phyloP scores from a whole-genome alignment of 2,329 filamentous ascomycete species.

The Pseudocercospora pini-densiflorae region DNA sequence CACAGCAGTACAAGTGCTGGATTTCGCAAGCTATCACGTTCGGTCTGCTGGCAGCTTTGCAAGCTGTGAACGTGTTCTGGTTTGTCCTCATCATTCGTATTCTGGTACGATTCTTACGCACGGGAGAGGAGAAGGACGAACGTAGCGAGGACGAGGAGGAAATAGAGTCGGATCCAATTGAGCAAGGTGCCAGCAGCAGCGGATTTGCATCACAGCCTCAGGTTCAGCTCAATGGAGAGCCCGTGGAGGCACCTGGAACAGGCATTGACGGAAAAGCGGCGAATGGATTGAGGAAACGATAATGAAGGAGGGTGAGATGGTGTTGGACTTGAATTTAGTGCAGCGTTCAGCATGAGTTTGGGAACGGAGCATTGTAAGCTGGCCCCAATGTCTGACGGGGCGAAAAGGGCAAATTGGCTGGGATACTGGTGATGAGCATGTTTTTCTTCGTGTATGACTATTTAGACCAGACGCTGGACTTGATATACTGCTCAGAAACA shows the following conservation, averaged over 20 bases:
- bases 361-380: neutral
- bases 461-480: neutral
- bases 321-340: conserved; percentile 9
- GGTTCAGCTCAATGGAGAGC: conserved; percentile 27
- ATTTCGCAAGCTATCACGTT: conserved; percentile 71
- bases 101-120: conserved; percentile 70
- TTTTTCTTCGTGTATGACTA: neutral
- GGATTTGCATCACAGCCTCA: conserved; percentile 21
- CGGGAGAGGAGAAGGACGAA: conserved; percentile 68
- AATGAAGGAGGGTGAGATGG: neutral
- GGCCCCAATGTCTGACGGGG: neutral
- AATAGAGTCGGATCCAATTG: neutral
- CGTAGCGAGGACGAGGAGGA: conserved; percentile 68
- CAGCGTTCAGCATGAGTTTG: conserved; percentile 15
- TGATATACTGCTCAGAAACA: neutral
- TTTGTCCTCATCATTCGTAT: conserved; percentile 77
- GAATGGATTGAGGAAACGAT: conserved; percentile 20
- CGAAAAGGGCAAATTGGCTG: neutral
- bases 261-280: conserved; percentile 18
- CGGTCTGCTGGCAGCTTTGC: conserved; percentile 66
- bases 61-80: conserved; percentile 82
- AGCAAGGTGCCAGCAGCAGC: conserved; percentile 7
- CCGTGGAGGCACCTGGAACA: conserved; percentile 25
- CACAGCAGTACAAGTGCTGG: conserved; percentile 76
- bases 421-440: neutral